Percentiles rank a stretch among this genome's conserved stretches.
phyloP scores from a whole-genome alignment of 1,139 yeast species.

The Lodderomyces parapsilosis region DNA sequence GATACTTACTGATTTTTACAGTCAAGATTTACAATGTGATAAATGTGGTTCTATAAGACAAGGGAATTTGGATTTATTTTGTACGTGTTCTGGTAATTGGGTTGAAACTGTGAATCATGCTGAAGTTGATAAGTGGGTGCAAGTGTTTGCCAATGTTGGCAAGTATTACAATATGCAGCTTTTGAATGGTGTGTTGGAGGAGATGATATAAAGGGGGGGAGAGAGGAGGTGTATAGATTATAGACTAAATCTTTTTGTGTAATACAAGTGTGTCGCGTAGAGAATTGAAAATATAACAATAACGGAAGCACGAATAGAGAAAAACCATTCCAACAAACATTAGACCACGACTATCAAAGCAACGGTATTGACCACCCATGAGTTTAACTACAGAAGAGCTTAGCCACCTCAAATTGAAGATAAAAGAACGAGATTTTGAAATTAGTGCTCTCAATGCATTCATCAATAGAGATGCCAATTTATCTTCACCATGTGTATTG shows the following conservation, averaged over 20 bases:
- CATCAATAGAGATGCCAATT: conserved; percentile 19
- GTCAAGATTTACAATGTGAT: conserved; percentile 79
- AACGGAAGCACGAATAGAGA: neutral
- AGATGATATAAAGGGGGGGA: conserved; percentile 14
- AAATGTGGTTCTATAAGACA: conserved; percentile 72
- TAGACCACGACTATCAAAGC: too few relatives aligned
- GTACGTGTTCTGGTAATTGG: conserved; percentile 91
- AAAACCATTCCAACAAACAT: neutral
- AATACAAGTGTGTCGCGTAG: neutral
- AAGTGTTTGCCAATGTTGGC: conserved; percentile 59
- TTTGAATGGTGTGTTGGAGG: conserved; percentile 48
- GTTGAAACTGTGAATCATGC: conserved; percentile 51
- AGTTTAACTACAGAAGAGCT: conserved; percentile 12
- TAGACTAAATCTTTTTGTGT: too few relatives aligned
- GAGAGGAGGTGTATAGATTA: too few relatives aligned
- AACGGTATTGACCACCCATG: too few relatives aligned
- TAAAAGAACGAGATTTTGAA: conserved; percentile 22
- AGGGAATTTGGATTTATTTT: conserved; percentile 70
- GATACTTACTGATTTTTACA: conserved; percentile 57
- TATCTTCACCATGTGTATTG: conserved; percentile 29
- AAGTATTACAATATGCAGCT: conserved; percentile 59
- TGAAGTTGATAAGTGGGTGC: conserved; percentile 45
- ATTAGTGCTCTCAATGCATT: conserved; percentile 25
- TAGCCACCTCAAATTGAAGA: conserved; percentile 6
- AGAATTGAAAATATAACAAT: neutral